A percentile compares a stretch with the other conserved stretches of the same genome.
phyloP scores from a whole-genome alignment of 1,139 yeast species.

The Hyphopichia wangnamkhiaoensis region DNA sequence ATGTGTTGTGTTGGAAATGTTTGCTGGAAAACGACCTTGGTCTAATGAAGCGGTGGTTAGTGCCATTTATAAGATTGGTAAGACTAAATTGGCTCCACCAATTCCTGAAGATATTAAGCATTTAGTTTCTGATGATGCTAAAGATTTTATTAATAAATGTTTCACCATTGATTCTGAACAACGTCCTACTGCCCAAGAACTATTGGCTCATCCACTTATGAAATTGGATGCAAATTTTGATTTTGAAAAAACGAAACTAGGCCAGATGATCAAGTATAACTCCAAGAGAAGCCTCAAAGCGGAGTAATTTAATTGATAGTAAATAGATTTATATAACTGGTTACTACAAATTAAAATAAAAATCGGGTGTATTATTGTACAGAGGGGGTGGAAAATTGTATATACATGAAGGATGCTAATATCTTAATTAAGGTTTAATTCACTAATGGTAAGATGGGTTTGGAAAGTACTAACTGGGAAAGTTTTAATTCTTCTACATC shows the following conservation, averaged over 20 bases:
- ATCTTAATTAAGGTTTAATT: conserved; percentile 52
- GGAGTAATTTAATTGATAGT: too few relatives aligned
- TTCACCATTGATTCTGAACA: conserved; percentile 78
- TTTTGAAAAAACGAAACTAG: conserved; percentile 67
- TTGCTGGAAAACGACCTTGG: conserved; percentile 85
- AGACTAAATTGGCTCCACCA: conserved; percentile 84
- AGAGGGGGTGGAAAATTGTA: conserved; percentile 1
- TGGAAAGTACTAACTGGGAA: conserved; percentile 75
- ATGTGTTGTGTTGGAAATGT: conserved; percentile 95
- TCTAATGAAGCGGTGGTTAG: conserved; percentile 76
- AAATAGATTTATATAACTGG: too few relatives aligned
- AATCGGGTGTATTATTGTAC: conserved; percentile 1
- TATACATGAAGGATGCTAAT: conserved; percentile 4
- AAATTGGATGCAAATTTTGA: conserved; percentile 46
- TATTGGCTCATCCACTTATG: conserved; percentile 67
- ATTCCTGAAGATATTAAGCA: conserved; percentile 83
- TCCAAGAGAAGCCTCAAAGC: conserved; percentile 21
- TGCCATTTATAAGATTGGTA: conserved; percentile 76
- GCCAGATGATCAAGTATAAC: conserved; percentile 40
- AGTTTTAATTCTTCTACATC: conserved; percentile 83
- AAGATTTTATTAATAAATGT: conserved; percentile 71
- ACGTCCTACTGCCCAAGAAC: conserved; percentile 82
- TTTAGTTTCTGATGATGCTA: conserved; percentile 62
- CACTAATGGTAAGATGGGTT: conserved; percentile 79
- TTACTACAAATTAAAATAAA: too few relatives aligned